Evolutionary conservation across 495 filamentous ascomycete genomes (phyloP), one percentile per base, ranked within the genome.

Genomic region (Copromyces sp.): DNA sequence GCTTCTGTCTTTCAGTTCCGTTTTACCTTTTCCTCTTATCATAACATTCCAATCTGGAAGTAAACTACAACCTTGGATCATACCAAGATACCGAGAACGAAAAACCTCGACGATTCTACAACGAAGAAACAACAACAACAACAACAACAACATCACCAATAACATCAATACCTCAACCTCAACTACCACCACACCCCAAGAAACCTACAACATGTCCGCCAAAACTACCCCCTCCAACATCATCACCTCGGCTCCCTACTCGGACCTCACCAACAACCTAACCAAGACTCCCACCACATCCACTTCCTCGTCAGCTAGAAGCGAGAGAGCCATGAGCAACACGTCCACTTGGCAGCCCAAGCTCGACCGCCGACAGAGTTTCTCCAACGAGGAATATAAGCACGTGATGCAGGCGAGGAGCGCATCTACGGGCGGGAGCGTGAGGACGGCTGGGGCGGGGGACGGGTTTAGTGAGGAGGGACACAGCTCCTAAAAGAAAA

Each of bases 321-420:
- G 53, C 53, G 72, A 38, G 68, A 76, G 79, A 29, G 83, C 83
- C 73, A 84, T 84, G 78, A 73, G 69, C 44, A 70, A 61, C 69
- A 83, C 81, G 0, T 72, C 70, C 7, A 73, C 75, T 16, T 88
- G 86, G 86, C 77, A 81, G 73, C 86, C 86, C 29, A 74, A 73
- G 14, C 69, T 84, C 32, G 76, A 80, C 44, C 80, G 84, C 39
- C 78, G 75, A 38, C 82, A 84, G 74, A 86, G 84, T 75, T 88
- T 80, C 77, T 79, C 79, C 65, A 70, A 74, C 24, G 81, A 88
- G 73, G 86, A 87, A 75, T 79, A 82, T 68, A 84, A 85, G 75
- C 83, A 84, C 74, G 72, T 73, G 39, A 45, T 82, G 72, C 80
- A 82, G 73, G 47, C 11, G 38, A 24, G 69, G 44, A 81, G 72